These are phyloP conservation scores for Apiotrichum porosum DNA, from an alignment of 1,284 basidiomycete species.

Conservation along the genomic window DNA sequence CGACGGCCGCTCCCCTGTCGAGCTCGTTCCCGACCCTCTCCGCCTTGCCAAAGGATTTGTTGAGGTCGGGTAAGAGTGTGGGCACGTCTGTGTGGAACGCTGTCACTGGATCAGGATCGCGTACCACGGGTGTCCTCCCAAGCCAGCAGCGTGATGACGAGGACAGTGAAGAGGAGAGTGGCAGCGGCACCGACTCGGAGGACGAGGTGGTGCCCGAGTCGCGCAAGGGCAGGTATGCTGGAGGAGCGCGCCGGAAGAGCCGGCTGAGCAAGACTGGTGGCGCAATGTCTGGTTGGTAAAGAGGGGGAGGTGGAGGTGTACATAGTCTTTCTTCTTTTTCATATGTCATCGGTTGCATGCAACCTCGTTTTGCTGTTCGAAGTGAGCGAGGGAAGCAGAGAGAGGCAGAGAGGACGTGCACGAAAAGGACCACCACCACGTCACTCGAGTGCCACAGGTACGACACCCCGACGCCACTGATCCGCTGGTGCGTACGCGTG, in stretches of 20 bases:
- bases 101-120: background rate
- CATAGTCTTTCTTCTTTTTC: too few relatives aligned
- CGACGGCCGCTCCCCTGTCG: background rate
- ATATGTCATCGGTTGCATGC: too few relatives aligned
- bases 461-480: too few relatives aligned
- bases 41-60: slow-evolving; percentile 9
- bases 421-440: too few relatives aligned
- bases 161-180: background rate
- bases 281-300: background rate
- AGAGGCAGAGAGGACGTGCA: too few relatives aligned
- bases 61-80: slow-evolving; percentile 7
- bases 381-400: too few relatives aligned
- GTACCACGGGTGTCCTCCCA: too few relatives aligned
- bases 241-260: background rate
- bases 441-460: too few relatives aligned
- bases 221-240: background rate
- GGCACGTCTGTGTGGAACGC: background rate
- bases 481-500: too few relatives aligned
- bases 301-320: too few relatives aligned
- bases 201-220: slow-evolving; percentile 1
- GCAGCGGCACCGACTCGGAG: background rate
- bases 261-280: background rate
- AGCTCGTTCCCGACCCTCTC: slow-evolving; percentile 15
- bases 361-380: too few relatives aligned
- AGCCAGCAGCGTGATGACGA: too few relatives aligned